These are phyloP conservation scores for Venturia oleaginea DNA, from an alignment of 2,329 filamentous ascomycete species.

Conservation along the genomic window DNA sequence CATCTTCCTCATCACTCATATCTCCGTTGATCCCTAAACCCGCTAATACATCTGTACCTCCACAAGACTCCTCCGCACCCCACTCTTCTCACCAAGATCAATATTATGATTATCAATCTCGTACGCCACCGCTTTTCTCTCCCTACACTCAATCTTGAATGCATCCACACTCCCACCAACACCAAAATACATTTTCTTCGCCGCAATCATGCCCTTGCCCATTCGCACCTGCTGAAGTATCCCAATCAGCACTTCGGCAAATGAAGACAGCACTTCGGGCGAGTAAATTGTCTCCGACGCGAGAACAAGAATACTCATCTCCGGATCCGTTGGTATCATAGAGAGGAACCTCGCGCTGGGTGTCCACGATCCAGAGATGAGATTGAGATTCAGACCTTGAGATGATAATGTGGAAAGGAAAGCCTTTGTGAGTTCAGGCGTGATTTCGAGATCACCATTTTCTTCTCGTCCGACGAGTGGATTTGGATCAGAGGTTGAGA, in stretches of 20 bases:
- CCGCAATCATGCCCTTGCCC: constrained; percentile 58
- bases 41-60: constrained; percentile 31
- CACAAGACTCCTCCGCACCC: constrained; percentile 38
- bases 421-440: constrained; percentile 45
- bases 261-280: constrained; percentile 58
- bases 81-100: constrained; percentile 30
- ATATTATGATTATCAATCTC: constrained; percentile 40
- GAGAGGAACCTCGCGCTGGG: constrained; percentile 45
- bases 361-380: constrained; percentile 70
- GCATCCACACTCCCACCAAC: constrained; percentile 75
- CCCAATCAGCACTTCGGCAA: constrained; percentile 56
- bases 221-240: constrained; percentile 45
- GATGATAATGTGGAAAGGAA: constrained; percentile 48
- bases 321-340: constrained; percentile 38
- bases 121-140: constrained; percentile 35
- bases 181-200: constrained; percentile 76
- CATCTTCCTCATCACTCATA: neutral
- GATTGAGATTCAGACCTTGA: constrained; percentile 48
- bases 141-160: constrained; percentile 44
- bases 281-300: constrained; percentile 81
- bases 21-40: neutral
- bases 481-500: constrained; percentile 17
- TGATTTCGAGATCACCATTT: constrained; percentile 55
- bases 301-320: constrained; percentile 47
- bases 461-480: constrained; percentile 26